Conservation (phyloP, 2,329 filamentous ascomycete species). For the Penicillium sp. region DNA sequence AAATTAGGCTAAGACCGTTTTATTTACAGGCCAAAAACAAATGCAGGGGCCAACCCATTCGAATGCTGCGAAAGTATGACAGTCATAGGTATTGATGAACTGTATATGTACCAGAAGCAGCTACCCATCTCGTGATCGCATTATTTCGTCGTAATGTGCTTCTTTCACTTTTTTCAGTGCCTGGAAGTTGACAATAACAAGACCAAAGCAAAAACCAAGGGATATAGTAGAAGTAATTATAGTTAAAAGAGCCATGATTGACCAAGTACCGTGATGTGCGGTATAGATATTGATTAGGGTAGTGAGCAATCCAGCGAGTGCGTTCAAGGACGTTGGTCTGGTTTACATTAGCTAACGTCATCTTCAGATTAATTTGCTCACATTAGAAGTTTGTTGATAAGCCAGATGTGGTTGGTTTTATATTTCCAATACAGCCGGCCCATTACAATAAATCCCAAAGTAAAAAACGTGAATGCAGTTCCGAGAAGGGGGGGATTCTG, state of each 20-base stretch:
- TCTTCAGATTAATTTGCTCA: slow-evolving; percentile 15
- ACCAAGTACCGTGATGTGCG: slow-evolving; percentile 44
- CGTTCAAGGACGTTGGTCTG: slow-evolving; percentile 42
- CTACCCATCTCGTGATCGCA: too few relatives aligned
- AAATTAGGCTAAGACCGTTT: too few relatives aligned
- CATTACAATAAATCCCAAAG: slow-evolving; percentile 40
- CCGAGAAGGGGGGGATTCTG: slow-evolving; percentile 42
- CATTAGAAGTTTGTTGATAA: slow-evolving; percentile 49
- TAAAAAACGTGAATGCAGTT: slow-evolving; percentile 43
- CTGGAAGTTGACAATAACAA: too few relatives aligned
- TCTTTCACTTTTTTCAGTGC: too few relatives aligned
- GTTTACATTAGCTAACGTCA: neutral
- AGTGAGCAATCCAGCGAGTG: slow-evolving; percentile 47
- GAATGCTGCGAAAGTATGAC: too few relatives aligned
- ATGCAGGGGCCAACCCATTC: too few relatives aligned
- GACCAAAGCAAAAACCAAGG: too few relatives aligned
- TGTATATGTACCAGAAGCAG: too few relatives aligned
- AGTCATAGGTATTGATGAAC: too few relatives aligned
- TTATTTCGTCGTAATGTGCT: too few relatives aligned
- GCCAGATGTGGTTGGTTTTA: slow-evolving; percentile 50
- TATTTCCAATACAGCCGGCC: slow-evolving; percentile 43
- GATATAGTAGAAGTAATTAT: slow-evolving; percentile 36
- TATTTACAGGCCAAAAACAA: too few relatives aligned
- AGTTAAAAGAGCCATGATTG: slow-evolving; percentile 41
- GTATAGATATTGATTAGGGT: slow-evolving; percentile 49